These are phyloP conservation scores for Chaetomium tenue DNA, from an alignment of 495 filamentous ascomycete genomes.

Conservation along the genomic window DNA sequence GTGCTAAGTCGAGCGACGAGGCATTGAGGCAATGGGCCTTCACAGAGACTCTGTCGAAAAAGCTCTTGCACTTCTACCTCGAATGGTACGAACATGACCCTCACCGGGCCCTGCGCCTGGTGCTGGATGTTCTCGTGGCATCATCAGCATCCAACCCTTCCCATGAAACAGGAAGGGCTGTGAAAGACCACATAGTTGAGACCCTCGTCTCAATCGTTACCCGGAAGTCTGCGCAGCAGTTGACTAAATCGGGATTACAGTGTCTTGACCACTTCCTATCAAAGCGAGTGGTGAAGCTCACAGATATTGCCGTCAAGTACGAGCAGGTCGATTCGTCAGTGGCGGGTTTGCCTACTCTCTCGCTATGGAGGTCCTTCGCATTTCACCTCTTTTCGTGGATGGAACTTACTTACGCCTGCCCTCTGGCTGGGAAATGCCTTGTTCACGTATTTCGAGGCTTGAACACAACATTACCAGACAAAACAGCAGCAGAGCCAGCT, in stretches of 20 bases:
- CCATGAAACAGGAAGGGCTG: conserved; percentile 31
- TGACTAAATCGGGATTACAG: conserved; percentile 63
- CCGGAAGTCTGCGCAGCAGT: conserved; percentile 49
- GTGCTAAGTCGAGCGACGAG: conserved; percentile 46
- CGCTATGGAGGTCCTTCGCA: conserved; percentile 47
- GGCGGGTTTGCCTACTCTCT: conserved; percentile 19
- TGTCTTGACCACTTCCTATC: conserved; percentile 58
- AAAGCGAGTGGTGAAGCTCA: conserved; percentile 50
- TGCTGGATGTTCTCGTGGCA: conserved; percentile 58
- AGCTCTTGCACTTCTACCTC: conserved; percentile 68
- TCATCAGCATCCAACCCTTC: conserved; percentile 53
- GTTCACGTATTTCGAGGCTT: conserved; percentile 53
- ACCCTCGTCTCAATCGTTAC: conserved; percentile 51
- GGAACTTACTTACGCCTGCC: conserved; percentile 58
- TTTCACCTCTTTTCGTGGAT: conserved; percentile 60
- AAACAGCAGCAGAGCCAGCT: background rate
- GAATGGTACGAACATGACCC: conserved; percentile 71
- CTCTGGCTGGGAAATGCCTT: conserved; percentile 63
- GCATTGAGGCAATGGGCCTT: conserved; percentile 47
- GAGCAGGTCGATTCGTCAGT: conserved; percentile 31
- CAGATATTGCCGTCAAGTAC: conserved; percentile 41
- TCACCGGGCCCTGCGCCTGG: conserved; percentile 70
- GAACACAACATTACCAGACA: conserved; percentile 32
- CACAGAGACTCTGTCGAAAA: conserved; percentile 52
- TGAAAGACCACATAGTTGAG: conserved; percentile 43